Evolutionary conservation across 2,329 filamentous ascomycete species (phyloP).

Genomic region (Dryadomyces quercivorus): DNA sequence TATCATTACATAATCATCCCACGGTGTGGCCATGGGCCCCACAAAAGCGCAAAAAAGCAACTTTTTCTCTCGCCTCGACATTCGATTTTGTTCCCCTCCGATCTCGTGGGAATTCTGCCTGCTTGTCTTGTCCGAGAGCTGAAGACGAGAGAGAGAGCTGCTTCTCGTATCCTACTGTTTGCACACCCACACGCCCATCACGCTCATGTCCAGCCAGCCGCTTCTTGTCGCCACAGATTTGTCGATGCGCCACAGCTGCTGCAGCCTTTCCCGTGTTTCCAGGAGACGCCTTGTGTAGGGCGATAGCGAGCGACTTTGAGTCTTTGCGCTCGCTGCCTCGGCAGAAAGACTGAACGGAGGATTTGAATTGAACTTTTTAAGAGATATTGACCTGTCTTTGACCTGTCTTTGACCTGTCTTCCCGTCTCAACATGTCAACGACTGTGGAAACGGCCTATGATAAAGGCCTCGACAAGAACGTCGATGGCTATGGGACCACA

Average conservation of each 20-base stretch:
- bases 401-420: neutral
- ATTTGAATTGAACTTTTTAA: too few species aligned
- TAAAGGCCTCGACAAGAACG: constrained; percentile 3
- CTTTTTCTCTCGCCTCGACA: too few species aligned
- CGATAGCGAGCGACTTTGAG: constrained; percentile 48
- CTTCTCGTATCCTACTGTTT: neutral
- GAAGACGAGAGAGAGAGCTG: too few species aligned
- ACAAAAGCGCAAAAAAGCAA: too few species aligned
- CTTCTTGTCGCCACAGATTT: neutral
- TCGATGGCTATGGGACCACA: neutral
- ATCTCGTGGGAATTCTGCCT: too few species aligned
- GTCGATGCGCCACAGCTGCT: neutral
- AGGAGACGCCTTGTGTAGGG: neutral
- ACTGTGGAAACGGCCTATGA: neutral
- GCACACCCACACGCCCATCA: neutral
- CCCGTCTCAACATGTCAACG: neutral
- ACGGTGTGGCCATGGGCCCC: too few species aligned
- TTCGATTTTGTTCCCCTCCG: too few species aligned
- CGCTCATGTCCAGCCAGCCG: neutral
- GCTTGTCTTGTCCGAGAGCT: too few species aligned
- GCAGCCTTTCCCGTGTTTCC: neutral
- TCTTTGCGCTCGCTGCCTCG: constrained; percentile 53
- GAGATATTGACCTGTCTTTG: neutral
- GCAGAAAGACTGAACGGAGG: constrained; percentile 47
- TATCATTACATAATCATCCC: too few species aligned